These are phyloP conservation scores for Globisporangium nodosum DNA, from an alignment of 352 stramenopile species.

Conservation along the genomic window DNA sequence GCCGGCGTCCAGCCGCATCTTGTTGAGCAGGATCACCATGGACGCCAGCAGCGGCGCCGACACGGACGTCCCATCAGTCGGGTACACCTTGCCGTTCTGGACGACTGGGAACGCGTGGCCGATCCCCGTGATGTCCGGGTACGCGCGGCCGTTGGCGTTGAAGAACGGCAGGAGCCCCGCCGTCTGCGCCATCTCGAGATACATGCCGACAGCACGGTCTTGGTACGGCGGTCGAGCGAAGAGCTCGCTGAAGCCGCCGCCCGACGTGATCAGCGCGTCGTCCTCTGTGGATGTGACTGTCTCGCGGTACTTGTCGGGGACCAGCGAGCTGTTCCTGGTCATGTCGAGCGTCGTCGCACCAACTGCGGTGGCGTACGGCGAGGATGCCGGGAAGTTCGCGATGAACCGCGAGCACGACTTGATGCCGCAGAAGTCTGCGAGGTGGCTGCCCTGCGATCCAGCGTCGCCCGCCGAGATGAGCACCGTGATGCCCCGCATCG, in stretches of 20 bases:
- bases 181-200: conserved; percentile 24
- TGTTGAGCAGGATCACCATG: conserved; percentile 58
- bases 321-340: neutral
- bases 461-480: conserved; percentile 64
- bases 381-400: conserved; percentile 66
- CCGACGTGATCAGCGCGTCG: conserved; percentile 62
- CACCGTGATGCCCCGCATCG: conserved; percentile 55
- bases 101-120: conserved; percentile 61
- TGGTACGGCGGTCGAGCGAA: conserved; percentile 50
- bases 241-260: conserved; percentile 62
- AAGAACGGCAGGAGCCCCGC: conserved; percentile 28
- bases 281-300: conserved; percentile 40
- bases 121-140: conserved; percentile 61
- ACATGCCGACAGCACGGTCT: conserved; percentile 25
- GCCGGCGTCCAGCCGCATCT: conserved; percentile 25
- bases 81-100: conserved; percentile 40
- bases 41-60: conserved; percentile 64
- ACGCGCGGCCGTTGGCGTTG: conserved; percentile 36
- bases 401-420: conserved; percentile 42
- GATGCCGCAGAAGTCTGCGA: conserved; percentile 45
- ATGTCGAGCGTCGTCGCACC: conserved; percentile 46
- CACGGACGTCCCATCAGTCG: conserved; percentile 69
- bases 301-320: conserved; percentile 32
- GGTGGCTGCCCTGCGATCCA: conserved; percentile 45
- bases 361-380: conserved; percentile 65